Conservation (phyloP, 257 asterid genomes). For the Solanum rostratum region DNA sequence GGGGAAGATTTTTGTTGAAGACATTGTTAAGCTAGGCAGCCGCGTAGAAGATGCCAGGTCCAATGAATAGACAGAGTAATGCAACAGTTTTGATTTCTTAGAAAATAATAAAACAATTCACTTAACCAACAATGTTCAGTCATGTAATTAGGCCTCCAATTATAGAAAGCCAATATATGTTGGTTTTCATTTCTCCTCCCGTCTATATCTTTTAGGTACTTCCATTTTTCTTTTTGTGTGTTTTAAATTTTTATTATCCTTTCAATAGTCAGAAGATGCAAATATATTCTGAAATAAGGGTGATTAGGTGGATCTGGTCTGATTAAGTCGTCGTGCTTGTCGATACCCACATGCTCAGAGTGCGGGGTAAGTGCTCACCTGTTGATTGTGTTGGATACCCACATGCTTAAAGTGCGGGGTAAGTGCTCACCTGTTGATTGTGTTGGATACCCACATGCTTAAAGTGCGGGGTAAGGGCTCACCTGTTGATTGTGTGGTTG, state of each 20-base stretch:
- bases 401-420: neutral
- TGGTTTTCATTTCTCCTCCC: neutral
- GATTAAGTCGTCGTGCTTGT: no score
- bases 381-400: neutral
- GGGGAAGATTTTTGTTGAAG: conserved; percentile 85
- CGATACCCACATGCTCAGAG: neutral
- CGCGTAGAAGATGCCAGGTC: conserved; percentile 30
- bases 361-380: neutral
- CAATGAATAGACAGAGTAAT: neutral
- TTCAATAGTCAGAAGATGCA: neutral
- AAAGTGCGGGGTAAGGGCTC: neutral
- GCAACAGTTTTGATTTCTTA: neutral
- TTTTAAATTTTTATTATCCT: neutral
- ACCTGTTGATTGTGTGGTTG: neutral
- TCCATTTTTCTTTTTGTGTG: neutral
- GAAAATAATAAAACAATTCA: neutral
- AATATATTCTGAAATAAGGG: neutral
- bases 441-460: no score
- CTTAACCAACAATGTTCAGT: neutral
- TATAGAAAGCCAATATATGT: neutral
- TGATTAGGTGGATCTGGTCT: no score
- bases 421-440: neutral
- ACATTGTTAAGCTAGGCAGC: conserved; percentile 75
- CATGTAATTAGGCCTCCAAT: neutral
- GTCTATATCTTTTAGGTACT: neutral